These are phyloP conservation scores for Ceratocystis harringtonii DNA, from an alignment of 2,329 filamentous ascomycete genomes.

Conservation along the genomic window DNA sequence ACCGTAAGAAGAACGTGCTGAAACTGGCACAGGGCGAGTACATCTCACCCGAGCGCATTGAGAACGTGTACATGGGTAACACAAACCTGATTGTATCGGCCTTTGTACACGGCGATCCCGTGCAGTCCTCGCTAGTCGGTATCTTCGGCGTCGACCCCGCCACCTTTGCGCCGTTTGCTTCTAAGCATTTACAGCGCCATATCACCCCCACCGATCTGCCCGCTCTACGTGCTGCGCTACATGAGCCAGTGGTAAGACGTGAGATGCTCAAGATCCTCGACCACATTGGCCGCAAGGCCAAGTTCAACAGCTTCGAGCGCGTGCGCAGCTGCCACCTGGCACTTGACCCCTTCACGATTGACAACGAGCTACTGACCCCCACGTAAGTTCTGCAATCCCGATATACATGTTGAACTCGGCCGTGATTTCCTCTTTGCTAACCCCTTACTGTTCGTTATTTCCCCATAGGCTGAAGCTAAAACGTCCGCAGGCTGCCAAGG, in stretches of 20 bases:
- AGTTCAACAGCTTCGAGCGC: conserved; percentile 83
- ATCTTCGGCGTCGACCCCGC: conserved; percentile 82
- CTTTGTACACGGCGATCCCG: conserved; percentile 80
- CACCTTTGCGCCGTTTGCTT: conserved; percentile 65
- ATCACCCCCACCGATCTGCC: conserved; percentile 50
- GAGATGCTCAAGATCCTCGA: conserved; percentile 69
- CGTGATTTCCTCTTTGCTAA: not conserved
- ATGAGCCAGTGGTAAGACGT: conserved; percentile 54
- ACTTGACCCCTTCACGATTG: conserved; percentile 80
- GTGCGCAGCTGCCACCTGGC: conserved; percentile 60
- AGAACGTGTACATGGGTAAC: conserved; percentile 82
- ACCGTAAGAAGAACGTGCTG: conserved; percentile 97
- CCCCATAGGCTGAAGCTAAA: conserved; percentile 41
- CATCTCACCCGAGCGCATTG: conserved; percentile 90
- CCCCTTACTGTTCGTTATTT: not conserved
- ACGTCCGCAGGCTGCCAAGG: conserved; percentile 40
- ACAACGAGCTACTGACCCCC: conserved; percentile 78
- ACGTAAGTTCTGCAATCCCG: conserved; percentile 46
- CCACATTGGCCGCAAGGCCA: conserved; percentile 61
- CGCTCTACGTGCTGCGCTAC: conserved; percentile 50
- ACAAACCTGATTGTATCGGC: conserved; percentile 62
- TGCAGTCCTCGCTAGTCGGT: conserved; percentile 66
- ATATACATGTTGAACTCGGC: not conserved
- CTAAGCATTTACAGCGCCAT: conserved; percentile 54
- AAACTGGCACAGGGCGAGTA: conserved; percentile 98